Conservation (phyloP, 148 eudicot species). For the Fagopyrum esculentum region DNA sequence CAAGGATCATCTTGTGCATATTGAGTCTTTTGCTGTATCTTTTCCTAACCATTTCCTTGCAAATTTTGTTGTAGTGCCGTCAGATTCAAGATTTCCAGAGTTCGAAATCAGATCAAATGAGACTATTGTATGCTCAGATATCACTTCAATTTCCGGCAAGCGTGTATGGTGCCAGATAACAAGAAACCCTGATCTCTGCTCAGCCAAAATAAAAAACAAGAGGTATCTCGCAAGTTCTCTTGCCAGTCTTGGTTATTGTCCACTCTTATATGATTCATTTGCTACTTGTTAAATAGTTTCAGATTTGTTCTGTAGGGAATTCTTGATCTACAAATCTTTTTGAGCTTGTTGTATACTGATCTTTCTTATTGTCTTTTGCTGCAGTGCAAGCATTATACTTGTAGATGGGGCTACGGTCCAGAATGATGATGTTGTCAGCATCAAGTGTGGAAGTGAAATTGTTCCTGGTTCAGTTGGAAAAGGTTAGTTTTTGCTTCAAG, state of each 20-base stretch:
- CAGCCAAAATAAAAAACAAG: slow-evolving; percentile 54
- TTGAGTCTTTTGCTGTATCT: not conserved
- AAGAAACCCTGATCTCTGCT: slow-evolving; percentile 50
- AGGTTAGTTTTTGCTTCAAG: slow-evolving; percentile 27
- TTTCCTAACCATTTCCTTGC: not conserved
- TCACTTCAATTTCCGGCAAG: slow-evolving; percentile 31
- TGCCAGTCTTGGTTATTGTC: not conserved
- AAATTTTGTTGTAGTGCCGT: slow-evolving; percentile 41
- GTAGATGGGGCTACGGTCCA: slow-evolving; percentile 50
- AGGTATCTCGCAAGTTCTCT: slow-evolving; percentile 26
- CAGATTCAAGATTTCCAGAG: slow-evolving; percentile 37
- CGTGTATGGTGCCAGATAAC: slow-evolving; percentile 67
- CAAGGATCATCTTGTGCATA: slow-evolving; percentile 3
- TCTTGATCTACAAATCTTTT: not conserved
- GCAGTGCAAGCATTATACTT: slow-evolving; percentile 39
- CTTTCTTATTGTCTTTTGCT: not conserved
- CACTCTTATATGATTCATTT: not conserved
- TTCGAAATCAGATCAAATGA: slow-evolving; percentile 51
- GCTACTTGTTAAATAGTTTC: not conserved
- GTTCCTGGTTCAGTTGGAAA: slow-evolving; percentile 40
- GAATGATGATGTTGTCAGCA: slow-evolving; percentile 30
- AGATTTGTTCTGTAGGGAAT: not conserved
- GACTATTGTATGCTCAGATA: slow-evolving; percentile 38
- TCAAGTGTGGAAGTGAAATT: slow-evolving; percentile 73
- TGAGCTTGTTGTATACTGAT: not conserved